A percentile compares a stretch with the other conserved stretches of the same genome.
These are phyloP conservation scores for Camelina sativa DNA, from an alignment of 345 rosid genomes.

Conservation along the genomic window DNA sequence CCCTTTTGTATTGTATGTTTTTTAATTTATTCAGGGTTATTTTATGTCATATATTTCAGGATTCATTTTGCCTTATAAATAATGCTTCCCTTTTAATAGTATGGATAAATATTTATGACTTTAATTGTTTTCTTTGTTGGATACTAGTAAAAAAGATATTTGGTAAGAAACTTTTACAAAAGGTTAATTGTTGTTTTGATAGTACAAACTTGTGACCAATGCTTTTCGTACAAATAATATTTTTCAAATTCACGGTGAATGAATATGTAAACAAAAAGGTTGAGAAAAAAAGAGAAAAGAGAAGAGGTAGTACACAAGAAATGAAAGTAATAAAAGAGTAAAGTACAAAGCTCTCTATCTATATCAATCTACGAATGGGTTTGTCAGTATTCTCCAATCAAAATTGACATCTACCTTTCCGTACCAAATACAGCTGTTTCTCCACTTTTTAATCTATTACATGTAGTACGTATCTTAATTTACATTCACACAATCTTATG, in stretches of 20 bases:
- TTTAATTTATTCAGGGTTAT: no score
- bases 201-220: neutral
- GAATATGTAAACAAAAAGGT: neutral
- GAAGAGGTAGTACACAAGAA: conserved; percentile 26
- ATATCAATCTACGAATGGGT: neutral
- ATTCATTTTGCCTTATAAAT: no score
- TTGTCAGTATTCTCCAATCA: conserved; percentile 37
- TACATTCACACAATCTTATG: conserved; percentile 10
- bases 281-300: conserved; percentile 5
- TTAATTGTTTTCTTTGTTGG: no score
- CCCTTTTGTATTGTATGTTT: no score
- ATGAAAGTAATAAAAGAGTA: conserved; percentile 4
- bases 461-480: neutral
- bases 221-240: neutral
- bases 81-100: no score
- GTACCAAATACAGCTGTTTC: conserved; percentile 41
- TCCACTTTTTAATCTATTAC: neutral
- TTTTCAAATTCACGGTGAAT: neutral
- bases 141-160: no score
- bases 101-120: no score
- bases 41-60: no score
- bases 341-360: conserved; percentile 14
- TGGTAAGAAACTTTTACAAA: no score
- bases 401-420: conserved; percentile 30
- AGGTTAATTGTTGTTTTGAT: no score